Conservation (phyloP, 169 alveolate genomes). For the Plasmodium sp. region DNA sequence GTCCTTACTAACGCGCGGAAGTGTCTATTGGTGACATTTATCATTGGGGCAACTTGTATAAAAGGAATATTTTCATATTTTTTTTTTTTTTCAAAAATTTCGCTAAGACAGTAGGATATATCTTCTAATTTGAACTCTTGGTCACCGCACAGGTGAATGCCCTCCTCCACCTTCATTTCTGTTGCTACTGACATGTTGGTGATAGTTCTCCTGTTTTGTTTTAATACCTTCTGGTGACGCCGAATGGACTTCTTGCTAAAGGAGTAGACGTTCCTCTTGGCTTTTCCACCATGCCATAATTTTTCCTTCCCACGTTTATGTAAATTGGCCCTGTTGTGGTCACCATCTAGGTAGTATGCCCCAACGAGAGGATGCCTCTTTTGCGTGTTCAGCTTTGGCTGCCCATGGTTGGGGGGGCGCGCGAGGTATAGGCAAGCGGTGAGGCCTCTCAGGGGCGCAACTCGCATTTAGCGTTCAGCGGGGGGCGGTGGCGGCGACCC, state of each 20-base stretch:
- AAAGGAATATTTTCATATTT: constrained; percentile 57
- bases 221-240: background rate
- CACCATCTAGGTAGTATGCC: constrained; percentile 12
- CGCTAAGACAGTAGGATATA: constrained; percentile 3
- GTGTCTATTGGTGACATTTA: constrained; percentile 93
- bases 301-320: constrained; percentile 3
- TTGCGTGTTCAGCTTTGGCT: constrained; percentile 13
- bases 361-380: constrained; percentile 43
- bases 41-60: constrained; percentile 96
- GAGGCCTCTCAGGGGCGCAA: background rate
- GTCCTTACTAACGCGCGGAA: constrained; percentile 88
- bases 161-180: constrained; percentile 12
- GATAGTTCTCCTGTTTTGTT: background rate
- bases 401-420: constrained; percentile 18
- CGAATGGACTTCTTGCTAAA: background rate
- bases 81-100: background rate
- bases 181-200: constrained; percentile 17
- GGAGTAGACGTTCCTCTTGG: constrained; percentile 7
- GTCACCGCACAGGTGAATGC: constrained; percentile 4
- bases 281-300: constrained; percentile 7
- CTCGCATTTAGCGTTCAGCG: constrained; percentile 19
- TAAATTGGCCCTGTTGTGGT: background rate
- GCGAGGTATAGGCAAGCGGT: constrained; percentile 15
- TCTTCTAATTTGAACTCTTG: constrained; percentile 31
- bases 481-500: background rate